Percentiles rank a stretch among this genome's conserved stretches.
Conservation (phyloP, 2,329 filamentous ascomycete species). For the Penicillium sp. region DNA sequence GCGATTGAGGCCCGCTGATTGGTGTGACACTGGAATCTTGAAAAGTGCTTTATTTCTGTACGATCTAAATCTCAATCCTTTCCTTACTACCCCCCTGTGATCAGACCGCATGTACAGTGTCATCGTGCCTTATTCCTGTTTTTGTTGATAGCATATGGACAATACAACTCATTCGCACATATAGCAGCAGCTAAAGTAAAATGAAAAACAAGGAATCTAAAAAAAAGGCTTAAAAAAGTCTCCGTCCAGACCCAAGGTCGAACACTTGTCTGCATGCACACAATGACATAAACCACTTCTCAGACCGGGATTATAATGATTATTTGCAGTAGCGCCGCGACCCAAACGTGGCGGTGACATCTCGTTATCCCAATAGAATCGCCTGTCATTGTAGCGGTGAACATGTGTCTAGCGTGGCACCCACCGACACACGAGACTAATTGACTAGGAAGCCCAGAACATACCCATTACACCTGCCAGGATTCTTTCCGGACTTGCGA, state of each 20-base stretch:
- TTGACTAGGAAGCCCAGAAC: background rate
- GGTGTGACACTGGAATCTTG: conserved; percentile 4
- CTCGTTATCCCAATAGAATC: background rate
- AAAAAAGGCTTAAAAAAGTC: background rate
- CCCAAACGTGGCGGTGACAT: conserved; percentile 27
- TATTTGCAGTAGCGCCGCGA: conserved; percentile 22
- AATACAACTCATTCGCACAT: conserved; percentile 1
- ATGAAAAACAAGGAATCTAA: background rate
- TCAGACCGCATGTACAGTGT: conserved; percentile 6
- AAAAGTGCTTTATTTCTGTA: conserved; percentile 10
- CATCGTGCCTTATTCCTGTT: background rate
- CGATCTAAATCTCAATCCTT: background rate
- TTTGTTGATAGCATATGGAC: conserved; percentile 3
- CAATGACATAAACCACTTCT: conserved; percentile 6
- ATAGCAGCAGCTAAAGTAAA: background rate
- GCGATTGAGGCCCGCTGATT: conserved; percentile 10
- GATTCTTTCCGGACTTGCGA: background rate
- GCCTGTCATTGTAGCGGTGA: conserved; percentile 22
- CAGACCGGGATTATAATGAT: conserved; percentile 1
- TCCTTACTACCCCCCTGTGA: conserved; percentile 4
- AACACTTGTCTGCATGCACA: background rate
- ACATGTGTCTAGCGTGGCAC: conserved; percentile 3
- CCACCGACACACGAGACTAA: background rate
- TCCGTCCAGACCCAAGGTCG: background rate
- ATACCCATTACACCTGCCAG: too few relatives aligned